Percentiles rank a stretch among this genome's conserved stretches.
Conservation (phyloP, 2,329 filamentous ascomycete species). For the Periglandula ipomoeae region DNA sequence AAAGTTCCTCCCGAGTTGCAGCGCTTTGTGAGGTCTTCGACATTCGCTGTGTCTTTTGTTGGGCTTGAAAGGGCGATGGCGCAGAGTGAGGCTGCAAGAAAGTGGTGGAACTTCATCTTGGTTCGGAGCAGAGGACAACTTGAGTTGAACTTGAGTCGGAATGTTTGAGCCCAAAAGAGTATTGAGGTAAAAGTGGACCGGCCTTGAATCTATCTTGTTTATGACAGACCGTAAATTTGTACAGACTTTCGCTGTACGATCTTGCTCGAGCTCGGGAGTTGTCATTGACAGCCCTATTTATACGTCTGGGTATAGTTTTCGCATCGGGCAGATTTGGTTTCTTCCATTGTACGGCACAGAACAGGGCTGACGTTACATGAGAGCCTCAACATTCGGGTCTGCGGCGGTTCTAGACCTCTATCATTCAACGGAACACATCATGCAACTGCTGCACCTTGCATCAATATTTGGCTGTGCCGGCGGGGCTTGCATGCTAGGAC, state of each 20-base stretch:
- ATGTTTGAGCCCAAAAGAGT: not conserved
- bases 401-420: too few species aligned
- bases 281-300: not conserved
- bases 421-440: too few species aligned
- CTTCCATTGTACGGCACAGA: too few species aligned
- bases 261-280: too few species aligned
- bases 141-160: not conserved
- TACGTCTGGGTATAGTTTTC: too few species aligned
- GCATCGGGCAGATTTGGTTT: too few species aligned
- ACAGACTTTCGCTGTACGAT: too few species aligned
- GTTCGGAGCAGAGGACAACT: not conserved
- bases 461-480: not conserved
- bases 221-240: too few species aligned
- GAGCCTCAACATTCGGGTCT: too few species aligned
- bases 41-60: not conserved
- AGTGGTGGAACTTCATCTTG: not conserved
- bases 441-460: too few species aligned
- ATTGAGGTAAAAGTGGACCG: too few species aligned
- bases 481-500: not conserved
- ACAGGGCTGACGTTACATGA: not conserved
- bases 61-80: not conserved
- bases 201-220: too few species aligned
- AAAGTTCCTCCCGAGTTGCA: conserved; percentile 7
- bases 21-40: conserved; percentile 1
- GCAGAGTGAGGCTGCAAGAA: not conserved